A percentile compares a stretch with the other conserved stretches of the same genome.
These are phyloP conservation scores for Epichloe amarillans DNA, from an alignment of 2,329 filamentous ascomycete genomes.

Conservation along the genomic window DNA sequence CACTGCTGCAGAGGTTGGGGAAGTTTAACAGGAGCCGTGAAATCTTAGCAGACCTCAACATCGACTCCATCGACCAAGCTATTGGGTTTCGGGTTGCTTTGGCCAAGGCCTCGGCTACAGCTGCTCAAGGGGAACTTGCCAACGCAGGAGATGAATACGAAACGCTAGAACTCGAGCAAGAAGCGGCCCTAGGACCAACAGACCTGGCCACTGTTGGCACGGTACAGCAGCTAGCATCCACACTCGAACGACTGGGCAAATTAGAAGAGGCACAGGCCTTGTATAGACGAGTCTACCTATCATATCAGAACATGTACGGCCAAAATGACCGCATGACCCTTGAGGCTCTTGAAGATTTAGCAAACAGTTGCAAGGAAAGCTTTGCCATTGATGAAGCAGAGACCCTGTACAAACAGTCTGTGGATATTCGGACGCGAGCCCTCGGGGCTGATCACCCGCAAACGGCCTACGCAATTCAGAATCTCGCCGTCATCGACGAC, in stretches of 20 bases:
- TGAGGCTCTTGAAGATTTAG: slow-evolving; percentile 15
- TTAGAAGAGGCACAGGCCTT: slow-evolving; percentile 14
- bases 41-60: slow-evolving; percentile 11
- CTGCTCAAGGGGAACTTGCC: slow-evolving; percentile 10
- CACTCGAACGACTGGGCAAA: slow-evolving; percentile 11
- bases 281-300: slow-evolving; percentile 14
- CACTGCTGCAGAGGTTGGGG: slow-evolving; percentile 10
- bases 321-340: slow-evolving; percentile 15
- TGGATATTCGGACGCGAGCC: slow-evolving; percentile 12
- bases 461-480: slow-evolving; percentile 13
- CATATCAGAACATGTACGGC: slow-evolving; percentile 14
- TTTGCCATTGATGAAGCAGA: slow-evolving; percentile 17
- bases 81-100: slow-evolving; percentile 12
- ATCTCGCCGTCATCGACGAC: slow-evolving; percentile 15
- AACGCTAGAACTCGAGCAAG: slow-evolving; percentile 12
- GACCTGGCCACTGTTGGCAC: slow-evolving; percentile 13
- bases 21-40: slow-evolving; percentile 9
- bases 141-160: slow-evolving; percentile 11
- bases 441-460: slow-evolving; percentile 12
- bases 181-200: slow-evolving; percentile 11
- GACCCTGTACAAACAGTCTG: slow-evolving; percentile 12
- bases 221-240: slow-evolving; percentile 14
- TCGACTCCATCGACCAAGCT: slow-evolving; percentile 11
- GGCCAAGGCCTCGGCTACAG: slow-evolving; percentile 12
- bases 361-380: slow-evolving; percentile 11